A percentile compares a stretch with the other conserved stretches of the same genome.
Conservation (phyloP, 2,329 filamentous ascomycete genomes). For the Sporothrix pallida region DNA sequence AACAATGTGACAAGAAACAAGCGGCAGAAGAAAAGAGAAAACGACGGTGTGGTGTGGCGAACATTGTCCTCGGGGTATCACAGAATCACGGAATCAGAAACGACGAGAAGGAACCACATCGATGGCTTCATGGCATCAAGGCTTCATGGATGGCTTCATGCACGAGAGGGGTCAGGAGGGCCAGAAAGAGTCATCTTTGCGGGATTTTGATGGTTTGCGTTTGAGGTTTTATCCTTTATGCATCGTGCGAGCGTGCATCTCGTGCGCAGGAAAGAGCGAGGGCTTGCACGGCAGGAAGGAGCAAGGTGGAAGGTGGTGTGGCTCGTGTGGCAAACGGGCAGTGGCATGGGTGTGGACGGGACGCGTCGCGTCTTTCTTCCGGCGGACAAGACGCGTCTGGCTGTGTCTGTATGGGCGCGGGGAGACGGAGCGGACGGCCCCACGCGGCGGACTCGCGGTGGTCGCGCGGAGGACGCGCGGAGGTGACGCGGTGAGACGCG, state of each 20-base stretch:
- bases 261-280: neutral
- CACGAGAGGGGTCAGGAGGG: neutral
- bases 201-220: neutral
- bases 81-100: neutral
- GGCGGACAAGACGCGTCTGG: conserved; percentile 23
- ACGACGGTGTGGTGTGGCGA: conserved; percentile 16
- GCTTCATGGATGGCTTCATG: conserved; percentile 2
- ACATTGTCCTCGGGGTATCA: no score
- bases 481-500: neutral
- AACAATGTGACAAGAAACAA: neutral
- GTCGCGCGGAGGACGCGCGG: conserved; percentile 19
- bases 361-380: conserved; percentile 18
- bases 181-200: conserved; percentile 27
- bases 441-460: conserved; percentile 30
- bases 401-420: conserved; percentile 9
- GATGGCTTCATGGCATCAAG: neutral
- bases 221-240: neutral
- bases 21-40: neutral
- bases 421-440: conserved; percentile 19
- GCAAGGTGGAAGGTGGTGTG: neutral
- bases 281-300: neutral
- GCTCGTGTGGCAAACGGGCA: neutral
- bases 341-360: neutral
- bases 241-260: no score
- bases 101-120: neutral